phyloP scores from a whole-genome alignment of 78 protist species.

The Dictyostelium purpureum region DNA sequence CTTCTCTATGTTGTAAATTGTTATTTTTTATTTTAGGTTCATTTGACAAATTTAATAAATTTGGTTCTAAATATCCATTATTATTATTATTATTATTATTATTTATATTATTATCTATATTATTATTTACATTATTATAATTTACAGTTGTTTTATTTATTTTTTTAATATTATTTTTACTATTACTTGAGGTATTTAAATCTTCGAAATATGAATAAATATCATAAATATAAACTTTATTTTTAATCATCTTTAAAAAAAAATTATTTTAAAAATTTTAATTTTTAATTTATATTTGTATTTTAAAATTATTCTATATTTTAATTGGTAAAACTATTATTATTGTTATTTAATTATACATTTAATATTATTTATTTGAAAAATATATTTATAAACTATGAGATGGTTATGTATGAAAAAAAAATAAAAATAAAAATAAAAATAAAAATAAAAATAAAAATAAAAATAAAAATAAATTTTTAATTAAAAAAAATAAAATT shows the following conservation, averaged over 20 bases:
- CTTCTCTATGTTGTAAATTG: conserved; percentile 2
- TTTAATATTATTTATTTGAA: no score
- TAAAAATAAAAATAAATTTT: no score
- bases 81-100: conserved; percentile 23
- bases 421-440: no score
- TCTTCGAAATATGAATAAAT: conserved; percentile 49
- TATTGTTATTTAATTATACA: background rate
- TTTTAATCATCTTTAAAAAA: background rate
- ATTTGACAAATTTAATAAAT: conserved; percentile 6
- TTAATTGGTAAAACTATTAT: background rate
- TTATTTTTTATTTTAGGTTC: background rate
- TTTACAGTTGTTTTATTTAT: background rate
- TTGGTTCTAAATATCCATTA: conserved; percentile 4
- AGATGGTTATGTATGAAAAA: no score
- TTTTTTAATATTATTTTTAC: background rate
- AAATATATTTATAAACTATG: no score
- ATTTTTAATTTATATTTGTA: no score
- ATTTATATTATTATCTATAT: background rate
- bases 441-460: no score
- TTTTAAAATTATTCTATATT: no score
- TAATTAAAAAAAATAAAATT: background rate
- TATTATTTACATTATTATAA: background rate
- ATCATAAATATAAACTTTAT: conserved; percentile 59
- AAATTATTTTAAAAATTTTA: no score
- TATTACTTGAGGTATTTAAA: background rate